Conservation (phyloP, 768 basidiomycete species). For the Pleurotus salmoneostramineus region DNA sequence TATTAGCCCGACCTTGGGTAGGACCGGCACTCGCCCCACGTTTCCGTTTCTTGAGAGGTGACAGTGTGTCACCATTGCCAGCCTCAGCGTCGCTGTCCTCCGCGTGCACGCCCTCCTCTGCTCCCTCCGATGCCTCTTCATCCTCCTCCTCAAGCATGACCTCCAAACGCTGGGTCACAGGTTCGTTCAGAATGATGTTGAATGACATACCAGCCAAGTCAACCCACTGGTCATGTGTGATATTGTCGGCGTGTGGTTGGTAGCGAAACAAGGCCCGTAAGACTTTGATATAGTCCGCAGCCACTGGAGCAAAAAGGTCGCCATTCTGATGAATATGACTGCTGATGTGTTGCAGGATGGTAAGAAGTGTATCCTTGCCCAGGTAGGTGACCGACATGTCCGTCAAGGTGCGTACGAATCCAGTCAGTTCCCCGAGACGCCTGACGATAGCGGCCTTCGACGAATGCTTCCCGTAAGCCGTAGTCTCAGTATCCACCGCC, state of each 20-base stretch:
- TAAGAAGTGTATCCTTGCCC: constrained; percentile 48
- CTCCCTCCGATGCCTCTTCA: constrained; percentile 13
- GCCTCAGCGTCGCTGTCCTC: constrained; percentile 15
- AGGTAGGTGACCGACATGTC: constrained; percentile 57
- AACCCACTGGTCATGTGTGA: constrained; percentile 65
- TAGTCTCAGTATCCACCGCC: constrained; percentile 61
- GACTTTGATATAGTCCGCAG: constrained; percentile 79
- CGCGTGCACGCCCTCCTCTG: constrained; percentile 22
- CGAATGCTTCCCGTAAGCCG: constrained; percentile 35
- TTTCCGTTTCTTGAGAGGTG: constrained; percentile 32
- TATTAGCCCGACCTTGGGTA: background rate
- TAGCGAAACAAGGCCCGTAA: constrained; percentile 62
- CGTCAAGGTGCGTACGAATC: constrained; percentile 68
- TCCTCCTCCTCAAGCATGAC: constrained; percentile 10
- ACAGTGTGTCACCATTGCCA: constrained; percentile 14
- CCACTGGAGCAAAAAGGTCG: constrained; percentile 56
- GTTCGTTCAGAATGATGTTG: constrained; percentile 70
- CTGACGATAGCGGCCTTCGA: constrained; percentile 41
- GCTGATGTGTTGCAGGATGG: constrained; percentile 62
- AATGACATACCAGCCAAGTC: constrained; percentile 67
- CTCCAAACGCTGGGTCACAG: constrained; percentile 30
- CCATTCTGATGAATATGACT: constrained; percentile 53
- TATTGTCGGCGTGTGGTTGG: constrained; percentile 74
- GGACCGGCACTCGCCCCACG: constrained; percentile 17
- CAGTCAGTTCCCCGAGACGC: constrained; percentile 64